Evolutionary conservation across 2,329 filamentous ascomycete genomes (phyloP).

Genomic region (Chaetoscypha palmicola): DNA sequence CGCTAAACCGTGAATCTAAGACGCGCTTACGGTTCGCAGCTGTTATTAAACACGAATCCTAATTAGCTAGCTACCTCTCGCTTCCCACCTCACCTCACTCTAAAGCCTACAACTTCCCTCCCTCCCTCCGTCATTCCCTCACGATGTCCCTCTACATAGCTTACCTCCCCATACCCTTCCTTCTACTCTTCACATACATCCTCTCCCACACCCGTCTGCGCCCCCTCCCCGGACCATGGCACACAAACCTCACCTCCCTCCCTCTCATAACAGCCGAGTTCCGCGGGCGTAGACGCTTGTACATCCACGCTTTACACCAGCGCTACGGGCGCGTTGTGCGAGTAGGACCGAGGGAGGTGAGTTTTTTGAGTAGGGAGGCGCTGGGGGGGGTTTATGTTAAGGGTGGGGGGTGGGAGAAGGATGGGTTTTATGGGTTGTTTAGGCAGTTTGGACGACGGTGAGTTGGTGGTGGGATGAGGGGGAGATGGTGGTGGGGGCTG

Average conservation of each 20-base stretch:
- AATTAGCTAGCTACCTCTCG: too few relatives aligned
- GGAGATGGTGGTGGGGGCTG: neutral
- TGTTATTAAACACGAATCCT: too few relatives aligned
- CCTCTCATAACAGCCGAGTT: conserved; percentile 41
- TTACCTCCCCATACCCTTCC: neutral
- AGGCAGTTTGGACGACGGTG: conserved; percentile 21
- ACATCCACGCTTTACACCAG: conserved; percentile 49
- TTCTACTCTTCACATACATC: neutral
- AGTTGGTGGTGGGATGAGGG: neutral
- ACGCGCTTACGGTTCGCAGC: too few relatives aligned
- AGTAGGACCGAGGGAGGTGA: conserved; percentile 51
- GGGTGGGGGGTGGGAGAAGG: conserved; percentile 58
- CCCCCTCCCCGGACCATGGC: conserved; percentile 25
- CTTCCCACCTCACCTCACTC: too few relatives aligned
- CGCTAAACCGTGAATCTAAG: too few relatives aligned
- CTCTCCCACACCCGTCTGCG: conserved; percentile 6
- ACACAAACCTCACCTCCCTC: conserved; percentile 18
- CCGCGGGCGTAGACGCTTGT: conserved; percentile 42
- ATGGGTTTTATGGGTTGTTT: conserved; percentile 57
- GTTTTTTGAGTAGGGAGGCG: conserved; percentile 48
- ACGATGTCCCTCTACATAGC: neutral
- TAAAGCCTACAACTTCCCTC: too few relatives aligned
- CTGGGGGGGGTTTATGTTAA: conserved; percentile 58
- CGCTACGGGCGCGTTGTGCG: conserved; percentile 51
- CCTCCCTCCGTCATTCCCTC: too few relatives aligned